Percentiles rank a stretch among this genome's conserved stretches.
These are phyloP conservation scores for Breynia disticha DNA, from an alignment of 441 rosid genomes.

Conservation along the genomic window DNA sequence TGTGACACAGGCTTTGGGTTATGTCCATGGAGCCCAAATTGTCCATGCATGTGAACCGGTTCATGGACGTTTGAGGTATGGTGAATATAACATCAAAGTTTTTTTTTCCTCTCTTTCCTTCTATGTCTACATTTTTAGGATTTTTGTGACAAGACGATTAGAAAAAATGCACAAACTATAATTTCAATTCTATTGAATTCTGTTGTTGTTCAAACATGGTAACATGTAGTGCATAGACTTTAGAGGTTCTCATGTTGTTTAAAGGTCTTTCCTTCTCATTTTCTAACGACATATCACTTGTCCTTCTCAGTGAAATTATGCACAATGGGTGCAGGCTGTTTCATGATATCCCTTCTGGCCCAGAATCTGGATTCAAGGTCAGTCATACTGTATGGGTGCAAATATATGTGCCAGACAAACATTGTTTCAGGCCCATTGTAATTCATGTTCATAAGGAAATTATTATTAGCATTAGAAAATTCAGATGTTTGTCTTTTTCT, in stretches of 20 bases:
- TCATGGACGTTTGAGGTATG: constrained; percentile 93
- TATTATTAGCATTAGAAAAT: not conserved
- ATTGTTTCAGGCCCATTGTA: not conserved
- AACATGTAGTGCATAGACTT: not conserved
- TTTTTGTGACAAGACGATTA: not conserved
- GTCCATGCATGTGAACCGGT: constrained; percentile 90
- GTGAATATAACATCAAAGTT: constrained; percentile 11
- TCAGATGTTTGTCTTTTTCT: too few relatives aligned
- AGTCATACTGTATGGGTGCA: constrained; percentile 8
- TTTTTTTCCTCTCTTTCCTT: constrained; percentile 2
- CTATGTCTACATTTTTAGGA: too few relatives aligned
- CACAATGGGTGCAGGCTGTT: constrained; percentile 71
- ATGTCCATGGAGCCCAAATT: constrained; percentile 78
- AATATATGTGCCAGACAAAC: not conserved
- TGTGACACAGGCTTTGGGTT: constrained; percentile 82
- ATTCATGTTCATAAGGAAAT: not conserved
- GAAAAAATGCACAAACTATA: not conserved
- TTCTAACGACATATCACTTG: not conserved
- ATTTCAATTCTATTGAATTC: constrained; percentile 7
- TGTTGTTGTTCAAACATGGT: not conserved
- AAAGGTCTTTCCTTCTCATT: not conserved
- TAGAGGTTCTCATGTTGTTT: too few relatives aligned
- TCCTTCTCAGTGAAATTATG: constrained; percentile 64
- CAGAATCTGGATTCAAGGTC: constrained; percentile 82
- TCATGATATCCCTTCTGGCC: constrained; percentile 70